Conservation (phyloP, 2,329 filamentous ascomycete species). For the Exophiala calicioides region DNA sequence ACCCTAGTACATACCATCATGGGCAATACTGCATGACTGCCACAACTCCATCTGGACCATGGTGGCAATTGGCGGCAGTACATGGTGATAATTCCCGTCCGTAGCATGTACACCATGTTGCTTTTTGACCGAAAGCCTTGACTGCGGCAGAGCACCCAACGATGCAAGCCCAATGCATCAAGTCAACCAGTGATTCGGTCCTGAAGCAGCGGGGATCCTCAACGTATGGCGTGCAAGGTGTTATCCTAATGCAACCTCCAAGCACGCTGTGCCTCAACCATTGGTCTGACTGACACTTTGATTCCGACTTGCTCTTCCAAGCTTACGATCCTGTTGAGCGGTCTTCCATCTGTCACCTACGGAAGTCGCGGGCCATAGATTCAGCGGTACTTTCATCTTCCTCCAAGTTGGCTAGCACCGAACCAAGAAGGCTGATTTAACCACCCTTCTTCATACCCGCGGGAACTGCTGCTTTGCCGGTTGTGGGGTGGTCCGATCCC, state of each 20-base stretch:
- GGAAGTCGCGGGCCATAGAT: background rate
- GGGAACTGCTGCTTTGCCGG: conserved; percentile 6
- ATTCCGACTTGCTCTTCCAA: background rate
- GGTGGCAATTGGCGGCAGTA: too few species aligned
- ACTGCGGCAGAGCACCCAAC: too few species aligned
- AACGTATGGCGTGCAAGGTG: background rate
- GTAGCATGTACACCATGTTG: too few species aligned
- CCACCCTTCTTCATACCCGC: conserved; percentile 26
- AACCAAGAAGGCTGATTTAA: conserved; percentile 4
- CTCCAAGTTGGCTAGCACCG: background rate
- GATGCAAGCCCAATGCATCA: too few species aligned
- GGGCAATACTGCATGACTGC: too few species aligned
- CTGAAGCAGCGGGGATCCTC: too few species aligned
- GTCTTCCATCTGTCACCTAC: background rate
- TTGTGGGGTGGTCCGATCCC: conserved; percentile 13
- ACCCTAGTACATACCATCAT: too few species aligned
- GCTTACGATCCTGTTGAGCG: background rate
- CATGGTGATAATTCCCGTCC: too few species aligned
- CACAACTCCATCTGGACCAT: too few species aligned
- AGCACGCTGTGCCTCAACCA: background rate
- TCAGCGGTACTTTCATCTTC: background rate
- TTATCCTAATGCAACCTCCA: conserved; percentile 6
- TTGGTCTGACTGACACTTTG: background rate
- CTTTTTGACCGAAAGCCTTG: too few species aligned
- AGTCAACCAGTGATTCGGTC: too few species aligned